Evolutionary conservation across 768 basidiomycete genomes (phyloP).

Genomic region (Termitomyces sp.): DNA sequence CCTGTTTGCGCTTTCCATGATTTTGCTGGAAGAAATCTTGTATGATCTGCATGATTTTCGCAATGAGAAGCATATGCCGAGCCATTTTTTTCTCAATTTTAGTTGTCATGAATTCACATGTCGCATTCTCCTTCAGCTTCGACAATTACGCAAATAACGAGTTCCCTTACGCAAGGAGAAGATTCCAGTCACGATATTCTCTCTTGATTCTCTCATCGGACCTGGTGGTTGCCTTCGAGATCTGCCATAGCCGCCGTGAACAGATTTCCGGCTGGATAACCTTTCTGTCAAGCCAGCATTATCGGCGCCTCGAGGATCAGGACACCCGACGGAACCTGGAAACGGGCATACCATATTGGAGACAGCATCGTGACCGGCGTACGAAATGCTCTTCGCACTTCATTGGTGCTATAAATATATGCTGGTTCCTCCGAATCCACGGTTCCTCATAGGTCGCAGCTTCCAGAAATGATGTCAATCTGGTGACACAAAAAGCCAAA

Average conservation of each 20-base stretch:
- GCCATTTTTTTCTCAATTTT: too few relatives aligned
- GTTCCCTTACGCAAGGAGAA: too few relatives aligned
- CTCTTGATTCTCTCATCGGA: too few relatives aligned
- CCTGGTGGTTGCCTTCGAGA: too few relatives aligned
- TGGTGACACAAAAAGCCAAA: conserved; percentile 30
- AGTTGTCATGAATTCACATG: too few relatives aligned
- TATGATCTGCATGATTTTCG: too few relatives aligned
- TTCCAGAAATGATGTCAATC: conserved; percentile 31
- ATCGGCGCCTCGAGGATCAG: conserved; percentile 35
- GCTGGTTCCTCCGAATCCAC: conserved; percentile 38
- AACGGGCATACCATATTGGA: conserved; percentile 32
- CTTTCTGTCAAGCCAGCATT: conserved; percentile 30
- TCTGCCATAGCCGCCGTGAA: not conserved
- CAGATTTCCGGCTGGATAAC: conserved; percentile 38
- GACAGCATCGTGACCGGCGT: conserved; percentile 32
- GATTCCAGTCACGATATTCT: too few relatives aligned
- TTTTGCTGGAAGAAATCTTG: too few relatives aligned
- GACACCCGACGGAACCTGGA: conserved; percentile 34
- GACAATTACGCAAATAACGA: too few relatives aligned
- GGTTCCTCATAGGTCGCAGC: conserved; percentile 33
- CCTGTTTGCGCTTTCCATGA: too few relatives aligned
- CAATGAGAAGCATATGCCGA: too few relatives aligned
- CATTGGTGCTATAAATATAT: conserved; percentile 37
- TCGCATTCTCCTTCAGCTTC: too few relatives aligned
- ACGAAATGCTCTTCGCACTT: not conserved